Evolutionary conservation across 345 rosid species (phyloP).

Genomic region (Hypericum perforatum): DNA sequence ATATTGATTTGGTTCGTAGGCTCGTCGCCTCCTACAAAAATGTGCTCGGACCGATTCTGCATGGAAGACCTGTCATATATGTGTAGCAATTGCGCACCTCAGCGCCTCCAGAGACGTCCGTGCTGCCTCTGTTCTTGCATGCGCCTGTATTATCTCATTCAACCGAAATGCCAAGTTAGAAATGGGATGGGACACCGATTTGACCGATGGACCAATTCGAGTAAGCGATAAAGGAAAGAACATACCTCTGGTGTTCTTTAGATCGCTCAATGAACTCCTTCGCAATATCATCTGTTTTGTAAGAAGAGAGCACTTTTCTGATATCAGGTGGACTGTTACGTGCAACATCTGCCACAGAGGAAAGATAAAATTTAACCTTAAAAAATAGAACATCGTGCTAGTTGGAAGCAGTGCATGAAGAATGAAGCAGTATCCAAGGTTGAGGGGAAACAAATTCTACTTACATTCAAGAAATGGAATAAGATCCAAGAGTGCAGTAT

Average conservation of each 20-base stretch:
- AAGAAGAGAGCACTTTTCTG: slow-evolving; percentile 61
- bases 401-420: no score
- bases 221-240: neutral
- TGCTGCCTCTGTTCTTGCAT: slow-evolving; percentile 79
- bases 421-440: no score
- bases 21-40: no score
- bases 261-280: slow-evolving; percentile 87
- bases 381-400: no score
- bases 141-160: slow-evolving; percentile 35
- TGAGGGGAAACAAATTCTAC: slow-evolving; percentile 9
- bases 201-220: neutral
- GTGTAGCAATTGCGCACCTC: slow-evolving; percentile 7
- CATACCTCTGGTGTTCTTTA: slow-evolving; percentile 63
- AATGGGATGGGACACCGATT: neutral
- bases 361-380: neutral
- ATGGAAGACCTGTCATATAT: no score
- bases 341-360: slow-evolving; percentile 59
- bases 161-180: slow-evolving; percentile 1
- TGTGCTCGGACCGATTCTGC: no score
- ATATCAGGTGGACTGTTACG: slow-evolving; percentile 75
- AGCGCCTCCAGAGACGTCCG: slow-evolving; percentile 49
- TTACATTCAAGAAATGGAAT: slow-evolving; percentile 97
- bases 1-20: no score
- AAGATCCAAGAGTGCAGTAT: slow-evolving; percentile 84
- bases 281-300: slow-evolving; percentile 62